Base-by-base conservation (phyloP, 805 yeast genomes). In the Candida palmyrensis region DNA sequence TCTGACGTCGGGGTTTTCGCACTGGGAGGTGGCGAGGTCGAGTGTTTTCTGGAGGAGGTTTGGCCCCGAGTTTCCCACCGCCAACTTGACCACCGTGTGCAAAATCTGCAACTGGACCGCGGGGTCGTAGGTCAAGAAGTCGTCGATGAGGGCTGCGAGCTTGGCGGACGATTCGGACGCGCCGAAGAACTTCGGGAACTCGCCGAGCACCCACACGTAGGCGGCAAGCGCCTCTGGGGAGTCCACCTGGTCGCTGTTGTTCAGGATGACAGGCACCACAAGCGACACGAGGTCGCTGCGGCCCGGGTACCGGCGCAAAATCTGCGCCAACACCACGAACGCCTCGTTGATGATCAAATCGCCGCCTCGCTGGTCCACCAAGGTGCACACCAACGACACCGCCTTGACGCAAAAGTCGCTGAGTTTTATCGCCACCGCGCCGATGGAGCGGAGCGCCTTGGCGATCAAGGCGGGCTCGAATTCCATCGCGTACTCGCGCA, bases 401-500 rank as follows among this genome's bases (percentile, higher is more conserved):
- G 85, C 71, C 45, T 73, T 78, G 28, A 72, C 64, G 2, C 73
- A 67, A 30, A 74, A 62, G 35, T 62, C 68, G 5, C 73, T 65
- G 12, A 79, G 57, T 48, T 79, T 78, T 40, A 82, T 77, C 8
- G 87, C 88, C 30, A 83, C 70, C 30, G 84, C 82, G 0, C 86
- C 82, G 41, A 83, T 71, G 6, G 84, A 83, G 37, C 67, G 67
- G 23, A 83, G 73, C 2, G 90, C 71, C 39, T 78, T 71, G 27
- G 70, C 53, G 11, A 82, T 94, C 43, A 88, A 77, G 30, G 84
- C 81, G 3, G 80, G 76, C 49, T 90, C 97, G 46, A 87, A 77
- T 50, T 85, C 95, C 81, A 79, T 77, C 4, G 90, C 76, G 50
- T 84, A 84, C 55, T 84, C 94, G 49, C 80, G 78, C 39, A 83